Conservation (phyloP, 805 yeast genomes). For the Ogataea salicorniae region DNA sequence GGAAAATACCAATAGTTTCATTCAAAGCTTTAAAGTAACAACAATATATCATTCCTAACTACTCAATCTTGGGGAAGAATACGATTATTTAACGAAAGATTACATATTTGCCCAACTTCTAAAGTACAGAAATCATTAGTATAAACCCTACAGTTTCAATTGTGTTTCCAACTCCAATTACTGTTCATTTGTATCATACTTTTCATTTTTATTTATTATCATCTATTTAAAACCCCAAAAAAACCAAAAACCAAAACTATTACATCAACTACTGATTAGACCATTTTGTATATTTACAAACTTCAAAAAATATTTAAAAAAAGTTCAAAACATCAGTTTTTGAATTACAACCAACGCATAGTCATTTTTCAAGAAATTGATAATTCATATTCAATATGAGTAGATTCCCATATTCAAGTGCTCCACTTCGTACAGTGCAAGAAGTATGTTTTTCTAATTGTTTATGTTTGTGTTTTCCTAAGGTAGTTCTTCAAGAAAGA, state of each 20-base stretch:
- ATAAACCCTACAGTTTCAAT: slow-evolving; percentile 1
- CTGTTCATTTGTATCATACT: slow-evolving; percentile 1
- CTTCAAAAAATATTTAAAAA: not conserved
- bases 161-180: not conserved
- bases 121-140: not conserved
- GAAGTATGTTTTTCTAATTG: slow-evolving; percentile 53
- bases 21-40: not conserved
- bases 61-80: slow-evolving; percentile 1
- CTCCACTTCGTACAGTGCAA: slow-evolving; percentile 94
- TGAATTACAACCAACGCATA: not conserved
- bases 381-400: slow-evolving; percentile 22
- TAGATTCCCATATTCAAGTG: slow-evolving; percentile 90
- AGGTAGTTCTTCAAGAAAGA: too few relatives aligned
- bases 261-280: not conserved
- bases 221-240: not conserved
- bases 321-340: not conserved
- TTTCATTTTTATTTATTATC: not conserved
- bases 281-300: too few relatives aligned
- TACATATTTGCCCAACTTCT: not conserved
- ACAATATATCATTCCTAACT: not conserved
- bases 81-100: not conserved
- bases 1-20: not conserved
- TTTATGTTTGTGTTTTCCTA: not conserved
- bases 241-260: not conserved
- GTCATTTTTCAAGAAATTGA: not conserved